Conservation (phyloP, 257 asterid genomes). For the Solanum verrucosum region DNA sequence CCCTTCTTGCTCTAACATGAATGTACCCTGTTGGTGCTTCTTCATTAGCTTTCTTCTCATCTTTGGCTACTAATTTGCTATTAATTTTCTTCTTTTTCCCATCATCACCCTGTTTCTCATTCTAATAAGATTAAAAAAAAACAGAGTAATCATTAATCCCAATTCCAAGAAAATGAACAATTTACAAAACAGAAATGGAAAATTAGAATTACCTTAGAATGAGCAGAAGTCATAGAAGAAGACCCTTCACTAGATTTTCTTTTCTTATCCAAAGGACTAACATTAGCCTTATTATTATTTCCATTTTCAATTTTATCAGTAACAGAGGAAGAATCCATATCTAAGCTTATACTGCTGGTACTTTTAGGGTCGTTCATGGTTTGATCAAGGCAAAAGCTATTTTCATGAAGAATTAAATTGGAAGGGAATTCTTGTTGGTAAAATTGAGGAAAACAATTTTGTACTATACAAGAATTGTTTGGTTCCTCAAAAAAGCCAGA, state of each 20-base stretch:
- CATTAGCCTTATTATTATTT: constrained; percentile 9
- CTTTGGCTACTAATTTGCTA: constrained; percentile 17
- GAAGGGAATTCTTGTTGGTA: constrained; percentile 19
- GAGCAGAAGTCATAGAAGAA: constrained; percentile 32
- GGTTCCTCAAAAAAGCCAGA: constrained; percentile 20
- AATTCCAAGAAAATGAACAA: not conserved
- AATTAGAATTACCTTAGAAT: constrained; percentile 33
- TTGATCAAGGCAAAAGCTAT: constrained; percentile 10
- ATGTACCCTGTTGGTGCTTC: constrained; percentile 43
- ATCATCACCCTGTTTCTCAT: constrained; percentile 15
- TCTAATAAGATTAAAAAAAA: constrained; percentile 3
- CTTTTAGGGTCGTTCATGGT: constrained; percentile 15
- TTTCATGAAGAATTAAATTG: not conserved
- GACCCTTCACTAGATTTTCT: constrained; percentile 32
- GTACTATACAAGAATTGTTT: constrained; percentile 5
- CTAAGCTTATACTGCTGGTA: constrained; percentile 4
- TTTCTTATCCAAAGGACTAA: constrained; percentile 11
- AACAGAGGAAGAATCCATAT: constrained; percentile 35
- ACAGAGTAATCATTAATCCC: not conserved
- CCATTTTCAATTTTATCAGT: constrained; percentile 24
- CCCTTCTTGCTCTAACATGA: constrained; percentile 90
- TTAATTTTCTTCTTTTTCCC: constrained; percentile 22
- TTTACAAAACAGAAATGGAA: not conserved
- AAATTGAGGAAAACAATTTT: constrained; percentile 14
- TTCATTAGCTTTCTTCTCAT: constrained; percentile 15